phyloP scores from a whole-genome alignment of 2,329 filamentous ascomycete species.

The Nothopassalora personata region DNA sequence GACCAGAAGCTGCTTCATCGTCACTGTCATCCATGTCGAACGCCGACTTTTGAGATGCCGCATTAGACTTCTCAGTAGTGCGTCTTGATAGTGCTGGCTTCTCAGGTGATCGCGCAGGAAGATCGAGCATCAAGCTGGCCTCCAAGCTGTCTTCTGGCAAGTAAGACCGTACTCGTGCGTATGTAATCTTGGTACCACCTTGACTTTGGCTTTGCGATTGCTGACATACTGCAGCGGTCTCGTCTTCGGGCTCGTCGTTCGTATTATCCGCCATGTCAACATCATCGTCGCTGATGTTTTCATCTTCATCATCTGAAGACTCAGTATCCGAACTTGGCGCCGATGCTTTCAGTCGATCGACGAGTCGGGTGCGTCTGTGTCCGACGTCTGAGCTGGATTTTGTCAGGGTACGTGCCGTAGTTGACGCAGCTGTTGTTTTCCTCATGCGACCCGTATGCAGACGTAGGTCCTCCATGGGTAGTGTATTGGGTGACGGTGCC shows the following conservation, averaged over 20 bases:
- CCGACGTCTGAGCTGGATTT: slow-evolving; percentile 26
- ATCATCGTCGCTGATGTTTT: slow-evolving; percentile 12
- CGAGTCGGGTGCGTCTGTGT: slow-evolving; percentile 22
- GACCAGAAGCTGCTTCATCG: slow-evolving; percentile 37
- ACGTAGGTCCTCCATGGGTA: slow-evolving; percentile 22
- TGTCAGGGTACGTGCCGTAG: slow-evolving; percentile 6
- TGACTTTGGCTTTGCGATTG: slow-evolving; percentile 13
- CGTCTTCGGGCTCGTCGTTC: neutral
- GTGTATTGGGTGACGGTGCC: slow-evolving; percentile 21
- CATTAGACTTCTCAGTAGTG: slow-evolving; percentile 8
- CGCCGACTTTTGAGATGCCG: slow-evolving; percentile 24
- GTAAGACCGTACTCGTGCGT: slow-evolving; percentile 53
- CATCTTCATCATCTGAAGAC: slow-evolving; percentile 13
- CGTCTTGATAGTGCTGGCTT: slow-evolving; percentile 10
- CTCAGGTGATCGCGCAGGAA: slow-evolving; percentile 27
- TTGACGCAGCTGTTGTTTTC: neutral
- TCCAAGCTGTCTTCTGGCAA: slow-evolving; percentile 49
- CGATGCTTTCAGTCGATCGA: slow-evolving; percentile 32
- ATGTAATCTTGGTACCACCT: slow-evolving; percentile 49
- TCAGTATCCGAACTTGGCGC: slow-evolving; percentile 23
- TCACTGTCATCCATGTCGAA: slow-evolving; percentile 43
- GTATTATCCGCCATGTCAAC: slow-evolving; percentile 14
- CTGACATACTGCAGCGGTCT: slow-evolving; percentile 9
- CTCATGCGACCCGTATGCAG: slow-evolving; percentile 13
- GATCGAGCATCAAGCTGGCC: slow-evolving; percentile 28